Conservation (phyloP, 1,139 yeast genomes). For the Ashbya aceris region DNA sequence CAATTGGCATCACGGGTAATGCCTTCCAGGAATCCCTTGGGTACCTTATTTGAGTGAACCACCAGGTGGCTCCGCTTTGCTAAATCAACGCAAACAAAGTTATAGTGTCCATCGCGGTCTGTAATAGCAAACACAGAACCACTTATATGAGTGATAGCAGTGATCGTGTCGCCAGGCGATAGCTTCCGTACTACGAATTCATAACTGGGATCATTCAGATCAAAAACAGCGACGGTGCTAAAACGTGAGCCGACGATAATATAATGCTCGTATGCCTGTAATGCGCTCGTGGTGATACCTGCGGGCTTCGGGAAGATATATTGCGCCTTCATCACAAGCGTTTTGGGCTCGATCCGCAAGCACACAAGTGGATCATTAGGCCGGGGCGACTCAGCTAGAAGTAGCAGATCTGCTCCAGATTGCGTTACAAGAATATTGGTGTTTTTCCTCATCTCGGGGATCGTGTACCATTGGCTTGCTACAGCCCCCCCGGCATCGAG, state of each 20-base stretch:
- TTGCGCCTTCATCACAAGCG: constrained; percentile 20
- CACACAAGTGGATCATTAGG: constrained; percentile 49
- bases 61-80: constrained; percentile 21
- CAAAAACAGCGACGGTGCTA: constrained; percentile 54
- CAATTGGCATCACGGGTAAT: constrained; percentile 36
- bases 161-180: constrained; percentile 66
- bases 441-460: constrained; percentile 36
- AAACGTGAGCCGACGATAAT: constrained; percentile 63
- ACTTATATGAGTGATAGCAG: constrained; percentile 35
- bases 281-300: constrained; percentile 52
- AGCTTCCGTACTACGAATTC: constrained; percentile 38
- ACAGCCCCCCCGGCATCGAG: constrained; percentile 29
- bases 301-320: constrained; percentile 31
- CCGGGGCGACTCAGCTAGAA: constrained; percentile 60
- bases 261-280: constrained; percentile 37
- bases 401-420: constrained; percentile 26
- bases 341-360: constrained; percentile 30
- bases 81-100: constrained; percentile 23
- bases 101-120: constrained; percentile 57
- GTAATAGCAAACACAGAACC: constrained; percentile 36
- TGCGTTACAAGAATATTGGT: constrained; percentile 41
- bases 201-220: constrained; percentile 27
- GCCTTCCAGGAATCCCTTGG: constrained; percentile 78
- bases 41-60: constrained; percentile 52
- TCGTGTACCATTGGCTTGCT: constrained; percentile 10